Evolutionary conservation across 306 rosid species (phyloP).

Genomic region (Quercus agrifolia): DNA sequence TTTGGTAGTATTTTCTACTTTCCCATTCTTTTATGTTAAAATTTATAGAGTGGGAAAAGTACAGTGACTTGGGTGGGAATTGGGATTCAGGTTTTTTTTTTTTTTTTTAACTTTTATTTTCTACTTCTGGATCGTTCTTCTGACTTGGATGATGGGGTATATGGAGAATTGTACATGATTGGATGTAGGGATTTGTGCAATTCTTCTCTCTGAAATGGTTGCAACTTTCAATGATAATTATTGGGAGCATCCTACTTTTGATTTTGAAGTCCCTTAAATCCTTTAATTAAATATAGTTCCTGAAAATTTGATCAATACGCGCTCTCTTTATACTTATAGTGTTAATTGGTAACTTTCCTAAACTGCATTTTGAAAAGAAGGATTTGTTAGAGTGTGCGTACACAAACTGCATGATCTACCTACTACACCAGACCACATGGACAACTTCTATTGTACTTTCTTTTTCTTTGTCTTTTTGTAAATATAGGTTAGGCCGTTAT

Average conservation of each 20-base stretch:
- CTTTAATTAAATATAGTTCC: neutral
- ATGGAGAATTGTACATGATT: conserved; percentile 47
- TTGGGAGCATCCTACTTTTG: neutral
- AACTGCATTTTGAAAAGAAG: no score
- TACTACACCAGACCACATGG: neutral
- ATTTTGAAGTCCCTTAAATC: neutral
- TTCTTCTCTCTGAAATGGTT: conserved; percentile 29
- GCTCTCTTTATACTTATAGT: neutral
- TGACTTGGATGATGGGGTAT: conserved; percentile 15
- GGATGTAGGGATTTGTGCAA: conserved; percentile 33
- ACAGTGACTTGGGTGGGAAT: conserved; percentile 1
- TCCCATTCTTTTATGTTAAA: conserved; percentile 12
- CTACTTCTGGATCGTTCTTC: conserved; percentile 16
- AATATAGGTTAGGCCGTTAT: no score
- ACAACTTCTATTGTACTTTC: no score
- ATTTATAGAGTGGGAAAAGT: conserved; percentile 17
- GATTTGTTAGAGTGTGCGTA: neutral
- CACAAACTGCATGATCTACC: conserved; percentile 15
- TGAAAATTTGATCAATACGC: neutral
- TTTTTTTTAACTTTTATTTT: neutral
- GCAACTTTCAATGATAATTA: conserved; percentile 2
- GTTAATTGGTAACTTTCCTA: neutral
- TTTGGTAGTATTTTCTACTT: neutral
- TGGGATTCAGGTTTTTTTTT: conserved; percentile 19
- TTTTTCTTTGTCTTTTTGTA: no score